Evolutionary conservation across 768 basidiomycete genomes (phyloP).

Genomic region (Phanerochaete sordida): DNA sequence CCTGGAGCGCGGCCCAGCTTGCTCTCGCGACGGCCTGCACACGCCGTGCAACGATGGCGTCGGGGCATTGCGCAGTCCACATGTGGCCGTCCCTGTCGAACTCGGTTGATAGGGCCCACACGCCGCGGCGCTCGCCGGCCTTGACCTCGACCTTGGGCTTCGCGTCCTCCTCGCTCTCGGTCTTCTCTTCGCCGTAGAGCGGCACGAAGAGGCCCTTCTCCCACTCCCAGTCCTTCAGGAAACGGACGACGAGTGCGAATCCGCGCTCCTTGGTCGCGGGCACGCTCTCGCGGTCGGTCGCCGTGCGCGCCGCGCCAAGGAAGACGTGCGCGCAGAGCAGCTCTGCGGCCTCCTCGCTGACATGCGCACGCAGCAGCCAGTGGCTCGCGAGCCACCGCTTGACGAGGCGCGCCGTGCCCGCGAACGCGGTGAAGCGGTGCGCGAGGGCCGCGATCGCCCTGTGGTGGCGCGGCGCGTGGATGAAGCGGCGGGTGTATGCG

Average conservation of each 20-base stretch:
- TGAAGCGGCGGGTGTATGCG: conserved; percentile 66
- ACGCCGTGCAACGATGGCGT: conserved; percentile 69
- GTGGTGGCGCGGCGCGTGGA: conserved; percentile 83
- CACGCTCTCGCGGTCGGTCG: conserved; percentile 35
- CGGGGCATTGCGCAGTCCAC: conserved; percentile 73
- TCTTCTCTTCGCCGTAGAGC: conserved; percentile 47
- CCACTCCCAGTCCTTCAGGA: conserved; percentile 85
- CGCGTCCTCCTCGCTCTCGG: conserved; percentile 15
- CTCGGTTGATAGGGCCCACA: conserved; percentile 81
- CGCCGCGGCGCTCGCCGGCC: conserved; percentile 30
- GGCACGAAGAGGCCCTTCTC: conserved; percentile 71
- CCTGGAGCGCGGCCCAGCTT: conserved; percentile 57
- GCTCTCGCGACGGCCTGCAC: conserved; percentile 73
- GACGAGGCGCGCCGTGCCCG: conserved; percentile 80
- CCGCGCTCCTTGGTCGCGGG: conserved; percentile 79
- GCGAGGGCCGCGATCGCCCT: conserved; percentile 74
- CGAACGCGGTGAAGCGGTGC: conserved; percentile 76
- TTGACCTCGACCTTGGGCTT: conserved; percentile 33
- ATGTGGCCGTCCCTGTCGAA: conserved; percentile 67
- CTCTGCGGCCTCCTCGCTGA: conserved; percentile 80
- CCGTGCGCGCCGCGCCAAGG: conserved; percentile 39
- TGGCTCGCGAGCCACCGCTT: conserved; percentile 94
- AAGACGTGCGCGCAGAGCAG: conserved; percentile 81
- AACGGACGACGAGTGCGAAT: conserved; percentile 68
- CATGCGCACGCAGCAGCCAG: conserved; percentile 73